Evolutionary conservation across 2,329 filamentous ascomycete species (phyloP).

Genomic region (Phaeosphaeriaceae sp.): DNA sequence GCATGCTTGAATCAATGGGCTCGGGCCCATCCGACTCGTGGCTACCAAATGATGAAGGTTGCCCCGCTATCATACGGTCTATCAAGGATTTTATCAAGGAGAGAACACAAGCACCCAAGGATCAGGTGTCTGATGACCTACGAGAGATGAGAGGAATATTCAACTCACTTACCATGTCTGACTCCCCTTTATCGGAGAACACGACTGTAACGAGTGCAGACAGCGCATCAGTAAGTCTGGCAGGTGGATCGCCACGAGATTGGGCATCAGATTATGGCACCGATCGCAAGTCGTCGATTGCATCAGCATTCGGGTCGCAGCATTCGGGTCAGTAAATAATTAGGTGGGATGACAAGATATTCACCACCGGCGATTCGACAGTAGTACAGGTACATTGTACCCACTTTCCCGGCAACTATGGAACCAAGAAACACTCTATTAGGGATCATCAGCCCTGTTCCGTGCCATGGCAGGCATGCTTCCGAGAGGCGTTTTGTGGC

Average conservation of each 20-base stretch:
- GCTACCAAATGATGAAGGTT: constrained; percentile 82
- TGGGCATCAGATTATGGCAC: constrained; percentile 28
- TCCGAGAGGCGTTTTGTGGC: constrained; percentile 35
- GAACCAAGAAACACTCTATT: constrained; percentile 26
- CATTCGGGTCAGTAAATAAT: constrained; percentile 23
- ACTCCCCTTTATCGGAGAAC: constrained; percentile 40
- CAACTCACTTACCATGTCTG: constrained; percentile 47
- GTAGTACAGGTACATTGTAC: constrained; percentile 13
- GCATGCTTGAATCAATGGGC: constrained; percentile 78
- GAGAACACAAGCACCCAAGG: constrained; percentile 62
- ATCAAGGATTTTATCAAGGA: constrained; percentile 84
- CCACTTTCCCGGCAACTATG: constrained; percentile 11
- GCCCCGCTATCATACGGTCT: constrained; percentile 73
- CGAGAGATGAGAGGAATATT: constrained; percentile 77
- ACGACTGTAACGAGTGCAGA: constrained; percentile 37
- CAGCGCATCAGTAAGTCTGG: constrained; percentile 14
- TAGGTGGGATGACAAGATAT: constrained; percentile 1
- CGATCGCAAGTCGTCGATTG: constrained; percentile 27
- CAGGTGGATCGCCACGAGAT: constrained; percentile 28
- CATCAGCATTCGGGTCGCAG: constrained; percentile 23
- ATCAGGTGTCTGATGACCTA: constrained; percentile 66
- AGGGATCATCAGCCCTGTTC: constrained; percentile 22
- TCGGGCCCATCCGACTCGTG: constrained; percentile 82
- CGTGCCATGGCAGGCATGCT: constrained; percentile 21
- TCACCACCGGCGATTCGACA: constrained; percentile 1